Conservation (phyloP, 441 rosid species). For the Rhodomyrtus psidioides region DNA sequence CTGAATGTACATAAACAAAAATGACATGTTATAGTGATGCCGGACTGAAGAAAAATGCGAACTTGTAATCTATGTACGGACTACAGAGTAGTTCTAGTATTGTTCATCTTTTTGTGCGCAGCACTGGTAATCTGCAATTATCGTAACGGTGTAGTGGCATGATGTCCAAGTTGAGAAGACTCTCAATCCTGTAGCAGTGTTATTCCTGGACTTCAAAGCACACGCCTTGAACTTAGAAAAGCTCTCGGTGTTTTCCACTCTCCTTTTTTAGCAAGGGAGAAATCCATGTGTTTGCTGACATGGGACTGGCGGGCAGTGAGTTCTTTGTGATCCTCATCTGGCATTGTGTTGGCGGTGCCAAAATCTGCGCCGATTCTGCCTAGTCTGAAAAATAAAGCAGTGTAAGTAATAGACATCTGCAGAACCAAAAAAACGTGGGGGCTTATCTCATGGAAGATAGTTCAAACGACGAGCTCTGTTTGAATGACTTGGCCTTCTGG, state of each 20-base stretch:
- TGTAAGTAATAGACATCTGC: neutral
- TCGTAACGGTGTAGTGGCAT: constrained; percentile 49
- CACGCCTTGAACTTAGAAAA: too few relatives aligned
- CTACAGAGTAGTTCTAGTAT: neutral
- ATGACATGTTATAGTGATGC: too few relatives aligned
- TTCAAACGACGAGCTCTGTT: neutral
- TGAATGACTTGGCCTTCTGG: neutral
- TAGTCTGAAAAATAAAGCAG: neutral
- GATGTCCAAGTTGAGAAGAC: constrained; percentile 66
- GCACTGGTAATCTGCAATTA: constrained; percentile 50
- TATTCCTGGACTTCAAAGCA: too few relatives aligned
- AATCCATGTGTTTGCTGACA: constrained; percentile 50
- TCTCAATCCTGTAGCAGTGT: constrained; percentile 26
- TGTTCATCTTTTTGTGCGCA: neutral
- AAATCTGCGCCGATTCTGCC: constrained; percentile 65
- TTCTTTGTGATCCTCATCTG: constrained; percentile 54
- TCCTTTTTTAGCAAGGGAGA: constrained; percentile 29
- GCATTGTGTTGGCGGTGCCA: constrained; percentile 69
- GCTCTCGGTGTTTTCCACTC: too few relatives aligned
- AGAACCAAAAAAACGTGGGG: neutral
- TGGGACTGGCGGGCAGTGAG: constrained; percentile 28
- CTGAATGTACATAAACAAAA: too few relatives aligned
- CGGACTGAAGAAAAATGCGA: too few relatives aligned
- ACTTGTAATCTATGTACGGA: neutral
- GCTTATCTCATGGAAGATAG: neutral